Conservation (phyloP, 129 eudicot species). For the Calendula officinalis region DNA sequence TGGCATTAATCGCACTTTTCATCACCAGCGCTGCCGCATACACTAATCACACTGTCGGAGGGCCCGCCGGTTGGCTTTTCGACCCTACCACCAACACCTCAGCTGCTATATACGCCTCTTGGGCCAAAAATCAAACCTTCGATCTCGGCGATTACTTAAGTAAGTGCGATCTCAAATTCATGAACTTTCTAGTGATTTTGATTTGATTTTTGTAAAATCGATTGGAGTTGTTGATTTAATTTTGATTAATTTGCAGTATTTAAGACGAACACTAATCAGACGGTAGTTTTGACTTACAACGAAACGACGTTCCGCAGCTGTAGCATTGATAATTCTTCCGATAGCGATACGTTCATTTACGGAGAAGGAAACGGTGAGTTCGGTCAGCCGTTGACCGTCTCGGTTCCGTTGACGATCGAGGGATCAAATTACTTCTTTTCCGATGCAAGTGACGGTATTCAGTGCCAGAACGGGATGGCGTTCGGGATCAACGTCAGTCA, state of each 20-base stretch:
- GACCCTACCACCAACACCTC: constrained; percentile 41
- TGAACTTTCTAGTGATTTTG: too few relatives aligned
- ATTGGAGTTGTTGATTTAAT: too few relatives aligned
- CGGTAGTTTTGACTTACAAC: constrained; percentile 78
- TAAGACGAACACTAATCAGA: constrained; percentile 76
- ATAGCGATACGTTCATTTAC: constrained; percentile 60
- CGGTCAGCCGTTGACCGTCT: constrained; percentile 44
- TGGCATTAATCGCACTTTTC: constrained; percentile 32
- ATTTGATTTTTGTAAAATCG: too few relatives aligned
- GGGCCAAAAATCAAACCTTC: constrained; percentile 74
- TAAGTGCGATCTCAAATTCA: constrained; percentile 30
- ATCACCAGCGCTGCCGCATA: constrained; percentile 48
- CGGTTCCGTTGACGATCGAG: constrained; percentile 54
- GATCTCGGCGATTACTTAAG: constrained; percentile 78
- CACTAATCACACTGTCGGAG: constrained; percentile 90
- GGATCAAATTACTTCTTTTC: constrained; percentile 79
- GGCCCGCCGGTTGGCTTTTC: constrained; percentile 69
- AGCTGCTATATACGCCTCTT: constrained; percentile 52
- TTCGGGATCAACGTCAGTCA: constrained; percentile 61
- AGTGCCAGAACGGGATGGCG: constrained; percentile 72
- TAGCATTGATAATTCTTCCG: constrained; percentile 52
- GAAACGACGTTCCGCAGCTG: constrained; percentile 66
- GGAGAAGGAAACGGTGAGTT: constrained; percentile 35
- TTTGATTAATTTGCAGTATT: constrained; percentile 45
- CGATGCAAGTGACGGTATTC: constrained; percentile 61